Base-by-base conservation (phyloP, 345 rosid species). In the Bruguiera sexangula region DNA sequence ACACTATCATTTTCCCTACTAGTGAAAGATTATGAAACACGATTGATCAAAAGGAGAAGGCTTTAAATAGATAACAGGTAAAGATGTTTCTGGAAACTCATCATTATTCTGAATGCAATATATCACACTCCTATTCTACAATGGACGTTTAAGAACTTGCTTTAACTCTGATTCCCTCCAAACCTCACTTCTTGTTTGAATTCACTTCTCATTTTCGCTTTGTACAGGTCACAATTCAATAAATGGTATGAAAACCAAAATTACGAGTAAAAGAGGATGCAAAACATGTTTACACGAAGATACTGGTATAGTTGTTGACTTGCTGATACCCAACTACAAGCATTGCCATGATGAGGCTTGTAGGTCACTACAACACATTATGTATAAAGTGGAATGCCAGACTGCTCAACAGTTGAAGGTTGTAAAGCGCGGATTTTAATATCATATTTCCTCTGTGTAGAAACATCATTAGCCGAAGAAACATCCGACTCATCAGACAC, bases 371-470 rank as follows among this genome's bases (percentile, higher is more conserved):
- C 54, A 29, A 16, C 30, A 31, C 60, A 72, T 85, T 80, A 81
- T n/a, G 59, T 39, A 66, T 74, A 75, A 60, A 65, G 77, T 24
- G 89, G 84, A 60, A 60, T 61, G 32, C 80, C 76, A 27, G 72
- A 75, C 71, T 67, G 85, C 37, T 82, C 81, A 43, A 75, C 73
- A 16, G 89, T 76, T 1, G 87, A 87, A 65, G 99, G 99, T 73
- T 92, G 99, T 55, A 95, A 82, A 24, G 97, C 81, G n/a, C 97
- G 88, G 30, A 95, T 92, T 81, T 77, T 86, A 66, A 95, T 71
- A 71, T 95, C 88, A 57, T 86, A 95, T 77, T 87, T 90, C 22
- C 74, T 80, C 39, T 50, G 72, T 65, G 73, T 67, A 43, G 84
- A 51, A 29, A 64, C 85, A 68, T 70, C 80, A 57, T 52, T 76